Evolutionary conservation across 2,329 filamentous ascomycete genomes (phyloP), one percentile per base, ranked within the genome.

Genomic region (Acarospora socialis): DNA sequence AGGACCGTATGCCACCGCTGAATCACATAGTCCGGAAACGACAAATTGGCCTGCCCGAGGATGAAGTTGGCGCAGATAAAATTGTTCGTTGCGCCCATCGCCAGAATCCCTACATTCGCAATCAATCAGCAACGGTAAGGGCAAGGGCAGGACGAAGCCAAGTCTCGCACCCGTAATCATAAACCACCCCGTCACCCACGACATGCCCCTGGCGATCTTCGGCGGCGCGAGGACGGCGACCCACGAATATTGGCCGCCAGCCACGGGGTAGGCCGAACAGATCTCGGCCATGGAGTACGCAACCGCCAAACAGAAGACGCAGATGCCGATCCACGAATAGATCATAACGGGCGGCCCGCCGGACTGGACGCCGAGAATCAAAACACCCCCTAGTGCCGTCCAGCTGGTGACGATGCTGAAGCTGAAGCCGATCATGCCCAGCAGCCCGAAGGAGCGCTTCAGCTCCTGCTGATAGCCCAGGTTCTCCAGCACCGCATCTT

Each of bases 211-310:
- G 6, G 58, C 52, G 25, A 60, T 52, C 14, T 51, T 57, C 5
- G 53, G 59, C 2, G 68, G 68, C 4, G 68, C 63, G 5, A 72
- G 52, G 1, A 70, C 62, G 3, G 65, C 66, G 10, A 70, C 67
- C 68, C 69, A 69, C 1, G 59, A 65, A 43, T 72, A 72, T 42
- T 71, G 66, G 5, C 69, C 64, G 19, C 68, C 64, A 6, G 66
- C 67, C 14, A 70, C 57, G 0, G 68, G 68, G 40, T 65, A 71
- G 39, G 62, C 65, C 17, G 60, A 63, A 37, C 66, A 70, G 56
- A 66, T 71, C 43, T 73, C 68, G 13, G 68, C 68, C 60, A 73
- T 68, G 2, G 65, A 65, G 36, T 70, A 66, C 7, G 66, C 68
- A 4, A 73, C 67, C 5, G 61, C 56, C 8, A 73, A 48, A 1